phyloP scores from a whole-genome alignment of 805 yeast species.

The Candida sanyiensis region DNA sequence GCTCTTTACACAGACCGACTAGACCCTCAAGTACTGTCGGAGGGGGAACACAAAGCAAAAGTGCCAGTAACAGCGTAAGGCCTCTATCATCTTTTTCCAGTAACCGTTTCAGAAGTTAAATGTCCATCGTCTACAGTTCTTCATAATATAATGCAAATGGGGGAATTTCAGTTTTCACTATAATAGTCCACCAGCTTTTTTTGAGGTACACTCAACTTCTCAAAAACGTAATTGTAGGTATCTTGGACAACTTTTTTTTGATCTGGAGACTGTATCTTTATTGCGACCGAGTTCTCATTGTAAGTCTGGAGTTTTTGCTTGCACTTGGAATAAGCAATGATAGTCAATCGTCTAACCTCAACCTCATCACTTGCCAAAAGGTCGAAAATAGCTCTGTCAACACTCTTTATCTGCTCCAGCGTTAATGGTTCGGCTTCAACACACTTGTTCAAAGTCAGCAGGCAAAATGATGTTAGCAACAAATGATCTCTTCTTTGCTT shows the following conservation, averaged over 20 bases:
- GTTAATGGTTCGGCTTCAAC: slow-evolving; percentile 16
- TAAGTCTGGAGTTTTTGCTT: slow-evolving; percentile 19
- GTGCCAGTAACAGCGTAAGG: no score
- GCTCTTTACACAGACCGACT: slow-evolving; percentile 11
- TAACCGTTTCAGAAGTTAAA: slow-evolving; percentile 12
- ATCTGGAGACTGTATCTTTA: no score
- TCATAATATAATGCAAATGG: no score
- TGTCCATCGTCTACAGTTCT: no score
- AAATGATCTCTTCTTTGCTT: slow-evolving; percentile 1
- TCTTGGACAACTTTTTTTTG: slow-evolving; percentile 18
- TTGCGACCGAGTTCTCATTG: slow-evolving; percentile 13
- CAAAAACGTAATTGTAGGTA: slow-evolving; percentile 30
- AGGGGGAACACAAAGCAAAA: no score
- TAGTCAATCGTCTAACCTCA: slow-evolving; percentile 25
- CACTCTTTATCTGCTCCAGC: slow-evolving; percentile 17
- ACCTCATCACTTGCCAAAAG: slow-evolving; percentile 20
- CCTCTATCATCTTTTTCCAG: slow-evolving; percentile 18
- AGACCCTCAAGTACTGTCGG: no score
- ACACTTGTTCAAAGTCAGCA: slow-evolving; percentile 18
- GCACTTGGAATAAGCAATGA: slow-evolving; percentile 23
- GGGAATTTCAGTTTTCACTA: slow-evolving; percentile 22
- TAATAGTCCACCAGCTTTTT: slow-evolving; percentile 43
- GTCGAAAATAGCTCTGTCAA: slow-evolving; percentile 17
- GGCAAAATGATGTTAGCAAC: slow-evolving; percentile 16
- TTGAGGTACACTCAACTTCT: slow-evolving; percentile 37